Conservation (phyloP, 352 stramenopile species). For the Lagenidium giganteum region DNA sequence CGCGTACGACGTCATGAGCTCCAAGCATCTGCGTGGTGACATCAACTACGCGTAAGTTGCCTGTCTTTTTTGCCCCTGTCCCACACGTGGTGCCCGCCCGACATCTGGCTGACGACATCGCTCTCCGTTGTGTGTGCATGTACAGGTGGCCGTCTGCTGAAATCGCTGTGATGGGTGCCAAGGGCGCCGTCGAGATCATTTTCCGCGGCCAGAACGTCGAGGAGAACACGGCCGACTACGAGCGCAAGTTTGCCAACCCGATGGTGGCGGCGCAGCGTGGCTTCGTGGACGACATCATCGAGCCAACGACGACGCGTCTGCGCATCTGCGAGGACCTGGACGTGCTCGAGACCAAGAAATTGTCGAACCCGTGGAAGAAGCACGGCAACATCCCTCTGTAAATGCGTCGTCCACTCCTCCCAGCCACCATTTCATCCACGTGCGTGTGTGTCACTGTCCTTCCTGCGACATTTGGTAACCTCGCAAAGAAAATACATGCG, state of each 20-base stretch:
- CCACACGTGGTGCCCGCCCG: conserved; percentile 9
- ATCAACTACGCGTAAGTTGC: conserved; percentile 93
- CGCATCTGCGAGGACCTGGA: conserved; percentile 96
- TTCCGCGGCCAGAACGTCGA: conserved; percentile 96
- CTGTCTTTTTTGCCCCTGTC: conserved; percentile 1
- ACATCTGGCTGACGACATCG: too few relatives aligned
- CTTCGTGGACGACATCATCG: conserved; percentile 98
- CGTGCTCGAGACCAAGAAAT: conserved; percentile 92
- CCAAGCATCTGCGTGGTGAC: conserved; percentile 97
- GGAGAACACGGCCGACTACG: conserved; percentile 95
- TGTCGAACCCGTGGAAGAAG: conserved; percentile 93
- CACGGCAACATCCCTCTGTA: conserved; percentile 98
- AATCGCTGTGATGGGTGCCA: conserved; percentile 91
- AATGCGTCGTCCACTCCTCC: conserved; percentile 11
- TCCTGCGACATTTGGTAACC: too few relatives aligned
- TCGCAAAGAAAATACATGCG: too few relatives aligned
- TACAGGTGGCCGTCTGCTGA: conserved; percentile 66
- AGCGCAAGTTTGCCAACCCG: conserved; percentile 94
- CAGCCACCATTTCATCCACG: too few relatives aligned
- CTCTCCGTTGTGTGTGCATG: conserved; percentile 2
- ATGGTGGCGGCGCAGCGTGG: conserved; percentile 95
- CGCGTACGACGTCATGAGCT: conserved; percentile 98
- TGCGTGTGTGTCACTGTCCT: too few relatives aligned
- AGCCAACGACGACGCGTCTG: conserved; percentile 90
- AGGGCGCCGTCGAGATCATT: conserved; percentile 98